A percentile compares a stretch with the other conserved stretches of the same genome.
Evolutionary conservation across 2,329 filamentous ascomycete species (phyloP).

Genomic region (Raffaelea arxii): DNA sequence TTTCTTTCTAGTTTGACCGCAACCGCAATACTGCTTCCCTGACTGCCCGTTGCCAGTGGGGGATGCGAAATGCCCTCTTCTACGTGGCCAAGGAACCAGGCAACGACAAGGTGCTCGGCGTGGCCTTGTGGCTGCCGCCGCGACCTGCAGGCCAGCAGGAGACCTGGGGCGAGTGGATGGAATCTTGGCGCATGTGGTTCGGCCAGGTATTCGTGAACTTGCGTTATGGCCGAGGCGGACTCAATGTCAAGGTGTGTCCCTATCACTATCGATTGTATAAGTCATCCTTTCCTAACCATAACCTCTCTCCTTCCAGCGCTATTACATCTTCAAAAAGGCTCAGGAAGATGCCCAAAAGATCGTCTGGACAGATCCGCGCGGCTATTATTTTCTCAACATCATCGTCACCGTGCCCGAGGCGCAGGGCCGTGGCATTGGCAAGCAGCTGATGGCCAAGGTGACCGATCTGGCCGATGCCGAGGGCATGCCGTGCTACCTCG

Average conservation of each 20-base stretch:
- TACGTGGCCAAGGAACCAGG: constrained; percentile 56
- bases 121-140: constrained; percentile 64
- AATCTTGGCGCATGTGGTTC: constrained; percentile 56
- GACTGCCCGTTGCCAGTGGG: constrained; percentile 57
- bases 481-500: constrained; percentile 57
- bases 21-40: constrained; percentile 54
- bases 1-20: constrained; percentile 39
- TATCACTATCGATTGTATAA: not conserved
- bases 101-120: constrained; percentile 49
- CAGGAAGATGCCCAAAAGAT: constrained; percentile 52
- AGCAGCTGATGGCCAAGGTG: constrained; percentile 53
- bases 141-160: constrained; percentile 33
- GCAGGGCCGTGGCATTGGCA: constrained; percentile 59
- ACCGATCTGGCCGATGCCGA: constrained; percentile 54
- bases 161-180: constrained; percentile 53
- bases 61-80: constrained; percentile 60
- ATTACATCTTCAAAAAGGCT: constrained; percentile 62
- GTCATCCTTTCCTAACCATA: too few species aligned
- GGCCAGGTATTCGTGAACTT: constrained; percentile 59
- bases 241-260: constrained; percentile 44
- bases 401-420: constrained; percentile 56
- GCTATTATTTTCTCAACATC: constrained; percentile 71
- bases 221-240: constrained; percentile 57
- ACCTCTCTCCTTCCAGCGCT: constrained; percentile 35
- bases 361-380: constrained; percentile 55